These are phyloP conservation scores for Sergeia podlipaevii DNA, from an alignment of 208 protist genomes.

Conservation along the genomic window DNA sequence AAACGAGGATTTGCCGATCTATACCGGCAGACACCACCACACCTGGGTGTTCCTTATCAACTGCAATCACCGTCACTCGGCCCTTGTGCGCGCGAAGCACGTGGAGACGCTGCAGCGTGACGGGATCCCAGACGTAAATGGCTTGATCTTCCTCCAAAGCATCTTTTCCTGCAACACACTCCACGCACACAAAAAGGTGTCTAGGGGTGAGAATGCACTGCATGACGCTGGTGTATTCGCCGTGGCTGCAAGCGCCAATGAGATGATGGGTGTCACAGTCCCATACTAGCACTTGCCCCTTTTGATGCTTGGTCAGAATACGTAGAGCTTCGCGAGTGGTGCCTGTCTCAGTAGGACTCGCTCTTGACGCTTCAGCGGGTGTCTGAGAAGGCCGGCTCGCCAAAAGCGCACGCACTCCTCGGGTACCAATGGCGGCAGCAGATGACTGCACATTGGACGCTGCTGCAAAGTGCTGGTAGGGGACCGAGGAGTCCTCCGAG, in stretches of 20 bases:
- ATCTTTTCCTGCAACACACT: slow-evolving; percentile 25
- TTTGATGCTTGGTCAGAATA: slow-evolving; percentile 53
- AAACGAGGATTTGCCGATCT: slow-evolving; percentile 60
- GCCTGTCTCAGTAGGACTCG: neutral
- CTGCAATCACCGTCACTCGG: slow-evolving; percentile 55
- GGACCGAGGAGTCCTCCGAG: slow-evolving; percentile 12
- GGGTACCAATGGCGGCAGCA: slow-evolving; percentile 12
- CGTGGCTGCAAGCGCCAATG: slow-evolving; percentile 39
- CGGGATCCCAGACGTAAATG: slow-evolving; percentile 64
- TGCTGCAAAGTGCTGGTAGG: neutral
- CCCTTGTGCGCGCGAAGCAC: slow-evolving; percentile 49
- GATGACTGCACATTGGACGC: too few relatives aligned
- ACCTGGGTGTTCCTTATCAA: slow-evolving; percentile 18
- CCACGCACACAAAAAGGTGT: slow-evolving; percentile 56
- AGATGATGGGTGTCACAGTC: slow-evolving; percentile 34
- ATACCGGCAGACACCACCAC: slow-evolving; percentile 63
- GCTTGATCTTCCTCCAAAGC: slow-evolving; percentile 43
- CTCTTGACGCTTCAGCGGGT: neutral
- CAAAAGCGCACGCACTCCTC: slow-evolving; percentile 23
- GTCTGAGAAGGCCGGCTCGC: neutral
- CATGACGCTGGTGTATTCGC: slow-evolving; percentile 35
- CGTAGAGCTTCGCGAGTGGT: slow-evolving; percentile 2
- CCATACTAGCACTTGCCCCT: slow-evolving; percentile 71
- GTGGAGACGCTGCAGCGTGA: slow-evolving; percentile 31
- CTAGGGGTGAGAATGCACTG: slow-evolving; percentile 41